These are phyloP conservation scores for Copromyces sp. DNA, from an alignment of 495 filamentous ascomycete species.

Conservation along the genomic window DNA sequence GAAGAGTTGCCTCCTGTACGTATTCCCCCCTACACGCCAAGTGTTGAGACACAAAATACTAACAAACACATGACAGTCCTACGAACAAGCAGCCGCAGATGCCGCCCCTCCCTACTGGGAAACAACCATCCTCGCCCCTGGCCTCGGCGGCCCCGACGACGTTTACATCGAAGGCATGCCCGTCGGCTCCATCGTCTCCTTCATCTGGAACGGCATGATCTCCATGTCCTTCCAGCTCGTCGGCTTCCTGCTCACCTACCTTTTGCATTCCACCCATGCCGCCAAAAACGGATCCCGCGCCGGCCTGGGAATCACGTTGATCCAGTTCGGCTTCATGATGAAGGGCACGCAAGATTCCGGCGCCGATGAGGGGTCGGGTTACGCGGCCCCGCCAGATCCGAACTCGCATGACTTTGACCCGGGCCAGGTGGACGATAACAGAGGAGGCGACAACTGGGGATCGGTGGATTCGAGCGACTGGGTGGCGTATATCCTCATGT, in stretches of 20 bases:
- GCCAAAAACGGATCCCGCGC: conserved; percentile 95
- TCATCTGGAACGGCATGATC: conserved; percentile 98
- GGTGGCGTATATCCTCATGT: conserved; percentile 91
- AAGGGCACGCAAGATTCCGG: conserved; percentile 32
- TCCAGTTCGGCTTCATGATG: conserved; percentile 95
- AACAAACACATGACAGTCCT: conserved; percentile 51
- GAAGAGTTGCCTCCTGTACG: conserved; percentile 89
- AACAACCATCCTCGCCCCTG: conserved; percentile 91
- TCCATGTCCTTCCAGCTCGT: conserved; percentile 96
- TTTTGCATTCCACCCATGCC: conserved; percentile 93
- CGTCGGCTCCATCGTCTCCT: conserved; percentile 89
- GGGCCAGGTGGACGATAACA: conserved; percentile 41
- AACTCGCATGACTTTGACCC: conserved; percentile 86
- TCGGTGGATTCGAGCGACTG: conserved; percentile 66
- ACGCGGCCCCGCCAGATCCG: conserved; percentile 64
- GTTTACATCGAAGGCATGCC: conserved; percentile 95
- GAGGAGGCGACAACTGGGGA: conserved; percentile 26
- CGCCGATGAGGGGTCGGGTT: conserved; percentile 43
- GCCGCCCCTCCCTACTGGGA: conserved; percentile 98
- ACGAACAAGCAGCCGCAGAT: conserved; percentile 97
- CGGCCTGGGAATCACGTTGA: conserved; percentile 89
- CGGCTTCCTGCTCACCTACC: conserved; percentile 95
- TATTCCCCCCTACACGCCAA: conserved; percentile 10
- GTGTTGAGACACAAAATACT: conserved; percentile 11
- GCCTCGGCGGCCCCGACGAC: conserved; percentile 70